Evolutionary conservation across 257 asterid genomes (phyloP).

Genomic region (Gentiana macrophylla): DNA sequence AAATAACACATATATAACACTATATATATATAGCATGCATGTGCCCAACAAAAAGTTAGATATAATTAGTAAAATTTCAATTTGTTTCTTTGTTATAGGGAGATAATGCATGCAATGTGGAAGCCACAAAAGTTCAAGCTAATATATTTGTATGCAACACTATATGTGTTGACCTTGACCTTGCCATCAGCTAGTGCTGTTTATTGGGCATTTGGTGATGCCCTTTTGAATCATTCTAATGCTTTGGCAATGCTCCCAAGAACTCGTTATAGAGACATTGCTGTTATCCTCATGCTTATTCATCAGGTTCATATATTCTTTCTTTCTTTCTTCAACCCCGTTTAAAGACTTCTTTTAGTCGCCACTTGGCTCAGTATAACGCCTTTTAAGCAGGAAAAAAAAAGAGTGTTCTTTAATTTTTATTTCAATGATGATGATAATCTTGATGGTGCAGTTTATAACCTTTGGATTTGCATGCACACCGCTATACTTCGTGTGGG

Average conservation of each 20-base stretch:
- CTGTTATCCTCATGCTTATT: slow-evolving; percentile 82
- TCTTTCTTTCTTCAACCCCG: neutral
- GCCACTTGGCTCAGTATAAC: too few relatives aligned
- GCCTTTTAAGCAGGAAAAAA: too few relatives aligned
- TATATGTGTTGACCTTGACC: slow-evolving; percentile 66
- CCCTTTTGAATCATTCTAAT: slow-evolving; percentile 54
- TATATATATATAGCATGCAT: too few relatives aligned
- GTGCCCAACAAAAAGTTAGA: neutral
- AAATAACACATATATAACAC: too few relatives aligned
- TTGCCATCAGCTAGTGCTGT: slow-evolving; percentile 88
- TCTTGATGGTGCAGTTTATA: slow-evolving; percentile 40
- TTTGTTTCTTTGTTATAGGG: slow-evolving; percentile 21
- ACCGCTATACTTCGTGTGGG: slow-evolving; percentile 80
- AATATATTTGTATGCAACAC: slow-evolving; percentile 61
- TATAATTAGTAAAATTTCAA: neutral
- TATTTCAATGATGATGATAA: neutral
- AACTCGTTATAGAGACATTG: slow-evolving; percentile 62
- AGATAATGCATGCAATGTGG: slow-evolving; percentile 94
- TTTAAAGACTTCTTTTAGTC: too few relatives aligned
- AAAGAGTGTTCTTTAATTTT: too few relatives aligned
- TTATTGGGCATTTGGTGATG: slow-evolving; percentile 85
- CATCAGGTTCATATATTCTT: slow-evolving; percentile 36
- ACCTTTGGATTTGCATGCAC: slow-evolving; percentile 90
- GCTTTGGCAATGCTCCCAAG: slow-evolving; percentile 76
- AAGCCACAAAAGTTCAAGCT: slow-evolving; percentile 80